Conservation (phyloP, 1,284 basidiomycete species). For the Ustilago sp. region DNA sequence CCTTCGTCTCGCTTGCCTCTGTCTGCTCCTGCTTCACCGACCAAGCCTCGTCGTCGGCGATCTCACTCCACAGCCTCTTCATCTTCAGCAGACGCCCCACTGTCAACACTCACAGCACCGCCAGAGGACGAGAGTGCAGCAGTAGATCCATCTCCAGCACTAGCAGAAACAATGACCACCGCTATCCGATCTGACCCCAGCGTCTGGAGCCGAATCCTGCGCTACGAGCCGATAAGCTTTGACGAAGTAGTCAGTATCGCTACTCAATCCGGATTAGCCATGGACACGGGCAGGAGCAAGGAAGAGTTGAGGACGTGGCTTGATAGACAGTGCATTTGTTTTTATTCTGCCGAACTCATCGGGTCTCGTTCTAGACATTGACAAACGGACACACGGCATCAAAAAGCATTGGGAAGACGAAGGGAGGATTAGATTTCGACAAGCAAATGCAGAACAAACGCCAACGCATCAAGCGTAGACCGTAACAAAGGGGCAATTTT, state of each 20-base stretch:
- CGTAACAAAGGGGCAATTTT: not conserved
- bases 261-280: constrained; percentile 10
- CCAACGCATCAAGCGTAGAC: constrained; percentile 26
- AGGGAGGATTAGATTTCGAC: constrained; percentile 2
- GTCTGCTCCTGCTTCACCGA: constrained; percentile 12
- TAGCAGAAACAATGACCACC: constrained; percentile 26
- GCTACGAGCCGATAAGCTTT: constrained; percentile 48
- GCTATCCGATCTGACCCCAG: constrained; percentile 19
- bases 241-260: constrained; percentile 48
- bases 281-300: constrained; percentile 33
- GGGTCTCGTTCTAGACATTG: constrained; percentile 28
- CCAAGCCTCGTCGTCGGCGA: constrained; percentile 6
- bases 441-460: not conserved
- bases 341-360: constrained; percentile 37
- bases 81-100: constrained; percentile 30
- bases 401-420: not conserved
- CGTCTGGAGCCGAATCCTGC: constrained; percentile 29
- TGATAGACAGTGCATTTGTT: constrained; percentile 45
- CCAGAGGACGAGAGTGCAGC: not conserved
- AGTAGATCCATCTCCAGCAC: constrained; percentile 20
- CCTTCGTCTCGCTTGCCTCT: constrained; percentile 13
- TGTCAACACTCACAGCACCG: not conserved
- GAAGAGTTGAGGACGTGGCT: constrained; percentile 42
- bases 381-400: not conserved
- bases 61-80: constrained; percentile 10